A percentile compares a stretch with the other conserved stretches of the same genome.
Conservation (phyloP, 495 filamentous ascomycete genomes). For the Neurospora terricola region DNA sequence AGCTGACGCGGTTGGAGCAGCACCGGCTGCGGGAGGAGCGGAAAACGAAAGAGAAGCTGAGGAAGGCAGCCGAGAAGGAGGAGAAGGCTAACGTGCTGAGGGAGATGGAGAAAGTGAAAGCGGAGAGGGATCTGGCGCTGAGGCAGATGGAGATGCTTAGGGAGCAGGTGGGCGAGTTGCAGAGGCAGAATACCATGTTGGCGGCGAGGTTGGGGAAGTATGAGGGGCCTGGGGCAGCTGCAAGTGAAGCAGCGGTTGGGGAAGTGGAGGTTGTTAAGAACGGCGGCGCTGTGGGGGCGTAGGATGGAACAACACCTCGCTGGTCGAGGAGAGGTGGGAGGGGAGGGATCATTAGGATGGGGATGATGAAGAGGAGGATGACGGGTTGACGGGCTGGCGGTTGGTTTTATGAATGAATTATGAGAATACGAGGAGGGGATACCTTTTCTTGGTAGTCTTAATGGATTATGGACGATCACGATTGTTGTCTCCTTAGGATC, state of each 20-base stretch:
- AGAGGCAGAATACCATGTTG: slow-evolving; percentile 54
- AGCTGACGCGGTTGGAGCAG: slow-evolving; percentile 52
- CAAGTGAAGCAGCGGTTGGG: neutral
- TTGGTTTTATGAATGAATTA: neutral
- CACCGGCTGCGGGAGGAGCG: slow-evolving; percentile 50
- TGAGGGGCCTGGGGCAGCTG: neutral
- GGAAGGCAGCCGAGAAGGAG: slow-evolving; percentile 46
- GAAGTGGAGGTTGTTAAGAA: neutral
- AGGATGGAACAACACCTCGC: neutral
- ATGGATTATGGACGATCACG: neutral
- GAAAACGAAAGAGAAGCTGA: slow-evolving; percentile 48
- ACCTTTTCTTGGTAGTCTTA: neutral
- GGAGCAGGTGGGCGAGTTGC: slow-evolving; percentile 52
- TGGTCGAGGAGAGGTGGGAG: neutral
- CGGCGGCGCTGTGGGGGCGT: neutral
- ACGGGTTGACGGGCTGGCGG: neutral
- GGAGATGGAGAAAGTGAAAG: slow-evolving; percentile 43
- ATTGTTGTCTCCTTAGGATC: neutral
- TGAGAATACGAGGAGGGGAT: neutral
- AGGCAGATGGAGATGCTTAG: slow-evolving; percentile 53
- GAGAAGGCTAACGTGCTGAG: slow-evolving; percentile 34
- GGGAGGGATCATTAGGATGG: neutral
- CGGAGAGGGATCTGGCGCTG: slow-evolving; percentile 45
- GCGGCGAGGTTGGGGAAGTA: slow-evolving; percentile 39
- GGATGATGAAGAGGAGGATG: neutral